Evolutionary conservation across 2,329 filamentous ascomycete genomes (phyloP), one percentile per base, ranked within the genome.

Genomic region (Periglandula ipomoeae): DNA sequence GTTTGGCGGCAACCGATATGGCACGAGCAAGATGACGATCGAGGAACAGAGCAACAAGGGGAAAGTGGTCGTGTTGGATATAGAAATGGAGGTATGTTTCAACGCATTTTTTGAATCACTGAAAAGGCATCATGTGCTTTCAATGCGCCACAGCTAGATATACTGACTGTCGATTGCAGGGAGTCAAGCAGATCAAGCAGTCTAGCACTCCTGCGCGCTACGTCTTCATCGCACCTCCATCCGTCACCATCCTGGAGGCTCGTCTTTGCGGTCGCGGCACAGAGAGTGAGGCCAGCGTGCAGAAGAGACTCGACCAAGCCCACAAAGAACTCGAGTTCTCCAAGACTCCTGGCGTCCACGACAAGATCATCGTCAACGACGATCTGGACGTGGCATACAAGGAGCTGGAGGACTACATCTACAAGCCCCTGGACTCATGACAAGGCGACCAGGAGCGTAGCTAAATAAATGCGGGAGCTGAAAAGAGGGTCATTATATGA

Each of bases 111-210:
- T 17, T 15, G 9, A 22, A 11, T 20, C 6, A 3, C 3, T 5
- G 23, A 13, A 19, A 5, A 23, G 1, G 41, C 20, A 22, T 7
- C 10, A 19, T 26, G 30, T 41, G 20, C 38, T 4, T 23, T 24
- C 10, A 5, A 3, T 4, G 20, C 6, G 8, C 5, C 22, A 13
- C 6, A 24, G 19, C 32, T 39, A 20, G 27, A 35, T 5, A 9
- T 42, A 19, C 30, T 49, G 30, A 49, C 41, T 8, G 13, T 10
- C 26, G 11, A 17, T 11, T 11, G 15, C 10, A 65, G 63, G 90
- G 90, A 52, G 89, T 96, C 50, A 95, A 95, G 73, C 90, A 96
- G 70, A 87, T 96, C 61, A 89, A 89, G 67, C 77, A 78, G 53
- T 86, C 84, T 44, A 75, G 75, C 57, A 78, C 90, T 53, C 76